Evolutionary conservation across 176 grass and related monocot species (phyloP).

Genomic region (Avena eriantha): DNA sequence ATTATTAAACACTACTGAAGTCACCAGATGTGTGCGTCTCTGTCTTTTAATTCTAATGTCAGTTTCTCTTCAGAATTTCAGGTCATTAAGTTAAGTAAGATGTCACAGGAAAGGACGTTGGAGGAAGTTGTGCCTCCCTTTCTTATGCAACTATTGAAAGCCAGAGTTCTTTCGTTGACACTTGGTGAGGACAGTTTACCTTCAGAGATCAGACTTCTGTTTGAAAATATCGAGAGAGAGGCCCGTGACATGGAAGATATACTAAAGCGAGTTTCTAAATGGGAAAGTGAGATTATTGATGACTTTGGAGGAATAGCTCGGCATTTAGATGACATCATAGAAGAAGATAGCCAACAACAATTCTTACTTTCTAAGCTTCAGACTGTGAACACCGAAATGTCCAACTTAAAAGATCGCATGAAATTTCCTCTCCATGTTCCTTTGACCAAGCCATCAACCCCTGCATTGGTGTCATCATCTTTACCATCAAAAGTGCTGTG

Average conservation of each 20-base stretch:
- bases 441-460: slow-evolving; percentile 8
- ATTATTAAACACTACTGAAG: not conserved
- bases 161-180: not conserved
- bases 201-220: slow-evolving; percentile 36
- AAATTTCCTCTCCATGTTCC: slow-evolving; percentile 49
- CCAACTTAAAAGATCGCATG: slow-evolving; percentile 50
- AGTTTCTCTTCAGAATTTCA: slow-evolving; percentile 10
- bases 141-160: slow-evolving; percentile 42
- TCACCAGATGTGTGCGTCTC: not conserved
- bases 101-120: slow-evolving; percentile 41
- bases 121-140: slow-evolving; percentile 53
- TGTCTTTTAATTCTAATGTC: not conserved
- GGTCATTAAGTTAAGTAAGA: slow-evolving; percentile 6
- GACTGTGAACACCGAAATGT: slow-evolving; percentile 43
- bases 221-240: slow-evolving; percentile 52
- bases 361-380: slow-evolving; percentile 41
- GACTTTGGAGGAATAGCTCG: slow-evolving; percentile 56
- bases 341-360: slow-evolving; percentile 42
- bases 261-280: slow-evolving; percentile 41
- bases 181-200: slow-evolving; percentile 19
- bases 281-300: slow-evolving; percentile 46
- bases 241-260: slow-evolving; percentile 24
- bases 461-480: slow-evolving; percentile 12
- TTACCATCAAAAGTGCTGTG: not conserved
- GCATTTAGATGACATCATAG: slow-evolving; percentile 53